Base-by-base conservation (phyloP, 768 basidiomycete genomes). In the Hydnum rufescens region DNA sequence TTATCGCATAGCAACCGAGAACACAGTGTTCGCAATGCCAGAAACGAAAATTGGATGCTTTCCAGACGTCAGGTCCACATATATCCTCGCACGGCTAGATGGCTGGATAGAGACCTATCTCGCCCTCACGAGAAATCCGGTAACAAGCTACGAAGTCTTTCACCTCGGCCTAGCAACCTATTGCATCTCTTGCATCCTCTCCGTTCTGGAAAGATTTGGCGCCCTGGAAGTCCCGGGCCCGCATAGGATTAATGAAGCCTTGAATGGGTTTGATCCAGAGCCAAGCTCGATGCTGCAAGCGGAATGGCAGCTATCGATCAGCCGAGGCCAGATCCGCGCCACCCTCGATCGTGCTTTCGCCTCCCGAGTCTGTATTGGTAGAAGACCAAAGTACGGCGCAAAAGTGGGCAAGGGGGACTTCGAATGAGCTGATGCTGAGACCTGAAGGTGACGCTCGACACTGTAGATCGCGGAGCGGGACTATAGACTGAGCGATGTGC, bases 31-130 rank as follows among this genome's bases (percentile, higher is more conserved):
- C 63, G 82, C 89, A 4, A 97, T 97, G 95, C 95, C 95, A 16
- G 95, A 99, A 68, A 90, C 86, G 8, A 84, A 82, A 60, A 90
- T 90, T 60, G 84, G 82, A 42, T 88, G 85, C 62, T 77, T 68
- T 57, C 92, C 93, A 28, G 93, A 99, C 65, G 92, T 99, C 25
- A 95, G 95, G 19, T 82, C 81, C 28, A 89, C 76, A 59, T 85
- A 77, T 67, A 92, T 89, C 69, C 69, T 99, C 49, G 80, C 89
- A 32, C 76, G 80, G 57, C 66, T 96, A 55, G 95, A 99, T 61
- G 95, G 95, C 6, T 71, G 87, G 58, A 61, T 97, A 43, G 95
- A 95, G 39, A 82, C 88, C n/a, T 99, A 93, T 68, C 76, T 97
- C 42, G 87, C 78, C 8, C 67, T 99, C 58, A 96, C 92, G 5